These are phyloP conservation scores for Pichia rugopelliculosa DNA, from an alignment of 805 yeast species.

Conservation along the genomic window DNA sequence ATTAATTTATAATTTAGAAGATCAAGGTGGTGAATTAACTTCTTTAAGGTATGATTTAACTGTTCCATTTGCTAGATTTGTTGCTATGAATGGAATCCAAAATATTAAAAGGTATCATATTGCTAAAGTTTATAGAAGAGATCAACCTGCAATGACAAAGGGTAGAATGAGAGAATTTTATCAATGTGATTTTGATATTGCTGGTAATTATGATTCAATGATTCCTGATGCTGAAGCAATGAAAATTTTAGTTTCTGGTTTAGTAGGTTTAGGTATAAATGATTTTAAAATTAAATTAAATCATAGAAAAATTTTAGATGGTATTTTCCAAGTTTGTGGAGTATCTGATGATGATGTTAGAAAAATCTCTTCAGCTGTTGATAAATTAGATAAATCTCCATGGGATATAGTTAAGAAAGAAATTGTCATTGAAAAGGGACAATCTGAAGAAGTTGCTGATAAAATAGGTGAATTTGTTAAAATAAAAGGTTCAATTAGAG, in stretches of 20 bases:
- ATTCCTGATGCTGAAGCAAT: slow-evolving; percentile 92
- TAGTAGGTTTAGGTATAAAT: slow-evolving; percentile 71
- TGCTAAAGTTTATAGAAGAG: slow-evolving; percentile 98
- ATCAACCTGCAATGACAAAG: slow-evolving; percentile 99
- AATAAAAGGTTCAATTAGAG: slow-evolving; percentile 67
- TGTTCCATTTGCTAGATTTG: slow-evolving; percentile 96
- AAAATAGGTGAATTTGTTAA: slow-evolving; percentile 87
- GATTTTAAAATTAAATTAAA: slow-evolving; percentile 90
- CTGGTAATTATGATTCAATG: slow-evolving; percentile 89
- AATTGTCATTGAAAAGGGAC: slow-evolving; percentile 86
- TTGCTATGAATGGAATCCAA: slow-evolving; percentile 90
- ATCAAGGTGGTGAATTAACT: slow-evolving; percentile 97
- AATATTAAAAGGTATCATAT: slow-evolving; percentile 91
- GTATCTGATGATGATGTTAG: slow-evolving; percentile 91
- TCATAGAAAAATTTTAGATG: slow-evolving; percentile 94
- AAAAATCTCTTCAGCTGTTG: slow-evolving; percentile 90
- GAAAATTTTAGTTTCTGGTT: slow-evolving; percentile 76
- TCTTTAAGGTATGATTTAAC: slow-evolving; percentile 94
- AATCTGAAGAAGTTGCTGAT: slow-evolving; percentile 87
- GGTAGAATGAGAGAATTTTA: slow-evolving; percentile 99
- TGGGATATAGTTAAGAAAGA: slow-evolving; percentile 93
- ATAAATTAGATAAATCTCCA: slow-evolving; percentile 89
- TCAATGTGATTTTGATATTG: slow-evolving; percentile 97
- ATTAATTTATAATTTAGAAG: slow-evolving; percentile 90
- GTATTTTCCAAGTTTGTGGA: slow-evolving; percentile 92